phyloP scores from a whole-genome alignment of 75 land plant genomes.

The Selaginella moellendorffii region DNA sequence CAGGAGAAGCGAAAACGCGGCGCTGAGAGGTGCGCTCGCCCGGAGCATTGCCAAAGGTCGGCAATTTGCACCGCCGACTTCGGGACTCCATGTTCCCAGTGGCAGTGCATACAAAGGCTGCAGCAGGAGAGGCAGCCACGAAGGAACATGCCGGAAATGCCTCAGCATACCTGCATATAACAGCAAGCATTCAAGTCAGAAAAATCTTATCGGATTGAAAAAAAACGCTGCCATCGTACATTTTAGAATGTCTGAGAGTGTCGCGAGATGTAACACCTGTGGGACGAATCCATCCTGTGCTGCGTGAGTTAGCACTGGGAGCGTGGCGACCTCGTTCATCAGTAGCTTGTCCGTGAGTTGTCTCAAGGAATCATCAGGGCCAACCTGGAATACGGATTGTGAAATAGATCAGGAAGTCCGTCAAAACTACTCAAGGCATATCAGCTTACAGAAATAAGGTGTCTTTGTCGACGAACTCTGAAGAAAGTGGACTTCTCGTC shows the following conservation, averaged over 20 bases:
- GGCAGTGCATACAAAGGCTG: conserved; percentile 53
- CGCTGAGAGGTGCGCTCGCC: conserved; percentile 53
- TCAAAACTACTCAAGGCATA: background rate
- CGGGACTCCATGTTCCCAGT: conserved; percentile 70
- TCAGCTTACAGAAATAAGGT: conserved; percentile 34
- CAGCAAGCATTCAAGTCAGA: too few species aligned
- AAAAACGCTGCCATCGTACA: conserved; percentile 28
- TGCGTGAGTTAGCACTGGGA: conserved; percentile 70
- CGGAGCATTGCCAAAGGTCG: conserved; percentile 50
- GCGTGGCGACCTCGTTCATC: conserved; percentile 51
- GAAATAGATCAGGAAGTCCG: too few species aligned
- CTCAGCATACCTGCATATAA: conserved; percentile 66
- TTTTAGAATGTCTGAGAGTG: conserved; percentile 81
- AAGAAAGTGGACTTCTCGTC: conserved; percentile 26
- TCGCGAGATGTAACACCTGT: conserved; percentile 78
- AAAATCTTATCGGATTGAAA: too few species aligned
- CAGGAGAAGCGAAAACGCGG: conserved; percentile 59
- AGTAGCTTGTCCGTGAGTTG: conserved; percentile 59
- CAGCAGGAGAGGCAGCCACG: conserved; percentile 53
- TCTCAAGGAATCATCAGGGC: conserved; percentile 68
- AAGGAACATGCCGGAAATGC: conserved; percentile 58
- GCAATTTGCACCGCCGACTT: conserved; percentile 40
- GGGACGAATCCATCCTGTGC: conserved; percentile 63
- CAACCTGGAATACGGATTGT: conserved; percentile 32
- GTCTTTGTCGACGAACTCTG: conserved; percentile 12